Conservation (phyloP, 805 yeast species). For the Lipomyces sp. region DNA sequence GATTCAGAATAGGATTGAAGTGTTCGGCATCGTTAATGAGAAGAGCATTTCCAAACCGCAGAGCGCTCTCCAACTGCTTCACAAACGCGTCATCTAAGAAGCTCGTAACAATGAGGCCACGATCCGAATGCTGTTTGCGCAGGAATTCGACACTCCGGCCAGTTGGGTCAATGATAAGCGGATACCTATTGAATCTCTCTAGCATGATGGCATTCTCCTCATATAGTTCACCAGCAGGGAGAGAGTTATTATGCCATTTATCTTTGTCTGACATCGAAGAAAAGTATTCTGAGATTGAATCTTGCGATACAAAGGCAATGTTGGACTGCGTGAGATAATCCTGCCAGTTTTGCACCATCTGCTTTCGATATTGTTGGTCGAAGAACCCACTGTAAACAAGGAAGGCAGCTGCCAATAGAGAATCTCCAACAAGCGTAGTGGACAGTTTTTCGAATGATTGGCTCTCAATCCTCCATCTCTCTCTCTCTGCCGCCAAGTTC, state of each 20-base stretch:
- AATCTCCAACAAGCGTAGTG: constrained; percentile 63
- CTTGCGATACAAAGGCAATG: constrained; percentile 50
- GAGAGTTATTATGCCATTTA: constrained; percentile 59
- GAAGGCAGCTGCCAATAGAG: constrained; percentile 66
- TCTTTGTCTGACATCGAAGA: constrained; percentile 50
- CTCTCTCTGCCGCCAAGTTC: constrained; percentile 66
- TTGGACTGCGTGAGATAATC: constrained; percentile 45
- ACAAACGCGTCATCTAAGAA: constrained; percentile 70
- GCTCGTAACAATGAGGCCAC: constrained; percentile 57
- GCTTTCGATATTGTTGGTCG: constrained; percentile 55
- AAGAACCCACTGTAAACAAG: constrained; percentile 63
- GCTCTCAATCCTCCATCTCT: constrained; percentile 74
- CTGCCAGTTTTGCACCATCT: constrained; percentile 49
- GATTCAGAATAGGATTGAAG: constrained; percentile 73
- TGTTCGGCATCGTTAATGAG: constrained; percentile 79
- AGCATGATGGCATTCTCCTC: constrained; percentile 68
- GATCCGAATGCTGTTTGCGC: constrained; percentile 39
- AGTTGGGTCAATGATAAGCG: constrained; percentile 77
- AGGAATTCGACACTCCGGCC: constrained; percentile 54
- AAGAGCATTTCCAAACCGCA: constrained; percentile 80
- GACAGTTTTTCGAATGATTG: constrained; percentile 54
- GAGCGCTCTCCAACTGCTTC: constrained; percentile 74
- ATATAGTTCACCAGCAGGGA: constrained; percentile 63
- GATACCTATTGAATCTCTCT: constrained; percentile 49
- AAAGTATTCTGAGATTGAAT: constrained; percentile 48